phyloP scores from a whole-genome alignment of 371 early-diverging fungal species.

The Nematocida major region DNA sequence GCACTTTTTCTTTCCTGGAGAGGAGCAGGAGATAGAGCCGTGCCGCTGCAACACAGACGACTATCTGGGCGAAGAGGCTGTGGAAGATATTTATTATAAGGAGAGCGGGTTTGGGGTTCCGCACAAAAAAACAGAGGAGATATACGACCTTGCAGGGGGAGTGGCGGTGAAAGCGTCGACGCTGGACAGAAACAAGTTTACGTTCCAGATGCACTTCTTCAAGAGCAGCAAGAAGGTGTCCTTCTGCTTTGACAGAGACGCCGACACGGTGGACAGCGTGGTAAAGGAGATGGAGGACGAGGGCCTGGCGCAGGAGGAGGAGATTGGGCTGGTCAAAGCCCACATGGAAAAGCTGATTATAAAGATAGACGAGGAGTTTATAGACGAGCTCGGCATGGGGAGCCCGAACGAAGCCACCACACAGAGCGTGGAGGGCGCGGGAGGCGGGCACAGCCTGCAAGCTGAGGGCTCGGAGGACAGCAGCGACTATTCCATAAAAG shows the following conservation, averaged over 20 bases:
- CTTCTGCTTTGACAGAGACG: conserved; percentile 76
- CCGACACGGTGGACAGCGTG: conserved; percentile 79
- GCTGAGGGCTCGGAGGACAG: conserved; percentile 28
- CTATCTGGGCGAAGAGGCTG: neutral
- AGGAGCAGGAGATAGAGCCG: conserved; percentile 63
- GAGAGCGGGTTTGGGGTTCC: neutral
- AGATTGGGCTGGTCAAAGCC: conserved; percentile 51
- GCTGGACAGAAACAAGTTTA: conserved; percentile 15
- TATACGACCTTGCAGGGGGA: conserved; percentile 34
- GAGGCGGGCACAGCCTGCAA: neutral
- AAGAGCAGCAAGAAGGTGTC: conserved; percentile 28
- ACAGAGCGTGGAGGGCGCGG: too few relatives aligned
- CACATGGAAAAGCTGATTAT: conserved; percentile 48
- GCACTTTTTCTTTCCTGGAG: conserved; percentile 71
- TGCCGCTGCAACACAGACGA: conserved; percentile 13
- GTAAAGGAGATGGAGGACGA: conserved; percentile 72
- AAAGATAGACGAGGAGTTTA: conserved; percentile 15
- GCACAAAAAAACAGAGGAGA: conserved; percentile 28
- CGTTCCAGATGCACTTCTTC: conserved; percentile 54
- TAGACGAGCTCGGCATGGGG: neutral
- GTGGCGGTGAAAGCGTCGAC: conserved; percentile 40
- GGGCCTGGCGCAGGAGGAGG: conserved; percentile 51
- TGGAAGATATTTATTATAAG: conserved; percentile 9
- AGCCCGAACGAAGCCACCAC: neutral
- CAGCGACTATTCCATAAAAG: conserved; percentile 28